Conservation (phyloP, 1,284 basidiomycete genomes). For the Ustilago bromivora region DNA sequence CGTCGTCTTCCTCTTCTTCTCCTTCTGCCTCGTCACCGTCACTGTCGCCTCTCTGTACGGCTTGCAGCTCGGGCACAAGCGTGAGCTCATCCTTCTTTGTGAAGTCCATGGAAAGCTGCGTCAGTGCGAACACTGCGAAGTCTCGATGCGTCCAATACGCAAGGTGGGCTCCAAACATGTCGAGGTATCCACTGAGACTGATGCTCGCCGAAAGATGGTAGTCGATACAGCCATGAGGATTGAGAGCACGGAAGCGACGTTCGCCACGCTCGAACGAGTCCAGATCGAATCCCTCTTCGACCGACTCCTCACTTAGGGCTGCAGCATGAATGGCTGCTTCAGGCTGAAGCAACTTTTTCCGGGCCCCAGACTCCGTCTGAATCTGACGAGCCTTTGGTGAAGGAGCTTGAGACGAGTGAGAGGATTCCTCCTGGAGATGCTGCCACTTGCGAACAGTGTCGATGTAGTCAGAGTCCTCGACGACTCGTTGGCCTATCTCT, state of each 20-base stretch:
- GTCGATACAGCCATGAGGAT: slow-evolving; percentile 66
- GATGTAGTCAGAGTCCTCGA: slow-evolving; percentile 41
- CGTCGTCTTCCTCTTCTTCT: slow-evolving; percentile 11
- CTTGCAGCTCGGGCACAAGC: slow-evolving; percentile 37
- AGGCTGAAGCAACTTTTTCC: slow-evolving; percentile 33
- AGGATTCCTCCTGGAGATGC: slow-evolving; percentile 11
- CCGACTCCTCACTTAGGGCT: slow-evolving; percentile 8
- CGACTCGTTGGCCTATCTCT: slow-evolving; percentile 18
- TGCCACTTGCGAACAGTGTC: slow-evolving; percentile 46
- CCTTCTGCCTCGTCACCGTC: slow-evolving; percentile 69
- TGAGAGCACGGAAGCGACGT: slow-evolving; percentile 61
- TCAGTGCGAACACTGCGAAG: slow-evolving; percentile 62
- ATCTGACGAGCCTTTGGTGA: slow-evolving; percentile 3
- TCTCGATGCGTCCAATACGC: slow-evolving; percentile 62
- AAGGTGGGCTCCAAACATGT: slow-evolving; percentile 62
- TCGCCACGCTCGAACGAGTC: slow-evolving; percentile 44
- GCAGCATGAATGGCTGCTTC: slow-evolving; percentile 18
- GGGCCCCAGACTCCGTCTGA: slow-evolving; percentile 18
- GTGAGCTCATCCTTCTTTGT: slow-evolving; percentile 27
- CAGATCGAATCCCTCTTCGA: slow-evolving; percentile 27
- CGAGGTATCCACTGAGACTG: slow-evolving; percentile 52
- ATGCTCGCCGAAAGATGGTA: slow-evolving; percentile 48
- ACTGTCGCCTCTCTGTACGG: slow-evolving; percentile 15
- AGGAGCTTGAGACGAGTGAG: slow-evolving; percentile 1
- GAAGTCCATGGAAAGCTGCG: slow-evolving; percentile 59